Conservation (phyloP, 306 rosid genomes). For the Prinsepia uniflora region DNA sequence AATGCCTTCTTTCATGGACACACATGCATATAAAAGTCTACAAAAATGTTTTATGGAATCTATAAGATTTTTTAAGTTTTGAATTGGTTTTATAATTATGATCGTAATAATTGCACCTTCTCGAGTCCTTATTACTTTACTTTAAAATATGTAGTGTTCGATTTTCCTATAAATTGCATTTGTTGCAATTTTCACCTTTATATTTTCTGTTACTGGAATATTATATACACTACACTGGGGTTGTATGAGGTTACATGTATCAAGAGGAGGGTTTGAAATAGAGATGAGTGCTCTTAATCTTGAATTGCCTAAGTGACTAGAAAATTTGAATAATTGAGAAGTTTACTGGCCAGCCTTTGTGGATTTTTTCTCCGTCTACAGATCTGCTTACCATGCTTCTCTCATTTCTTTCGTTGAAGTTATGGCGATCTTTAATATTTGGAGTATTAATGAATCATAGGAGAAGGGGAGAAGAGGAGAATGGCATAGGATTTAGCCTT, state of each 20-base stretch:
- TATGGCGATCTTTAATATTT: no score
- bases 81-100: not conserved
- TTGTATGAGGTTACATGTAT: slow-evolving; percentile 56
- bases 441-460: not conserved
- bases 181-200: not conserved
- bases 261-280: slow-evolving; percentile 52
- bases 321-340: slow-evolving; percentile 33
- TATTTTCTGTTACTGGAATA: not conserved
- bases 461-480: slow-evolving; percentile 60
- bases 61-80: not conserved
- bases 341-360: slow-evolving; percentile 79
- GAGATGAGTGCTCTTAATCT: slow-evolving; percentile 46
- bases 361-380: slow-evolving; percentile 40
- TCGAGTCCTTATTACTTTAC: not conserved
- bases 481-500: slow-evolving; percentile 40
- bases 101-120: not conserved
- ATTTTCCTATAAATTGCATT: not conserved
- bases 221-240: not conserved
- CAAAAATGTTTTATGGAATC: not conserved
- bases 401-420: slow-evolving; percentile 16
- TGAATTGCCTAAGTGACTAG: slow-evolving; percentile 91
- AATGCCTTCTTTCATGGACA: not conserved
- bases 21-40: not conserved
- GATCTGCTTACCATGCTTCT: slow-evolving; percentile 91
- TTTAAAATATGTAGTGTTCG: not conserved